Base-by-base conservation (phyloP, 495 filamentous ascomycete genomes). In the Aspergillus sparsus region DNA sequence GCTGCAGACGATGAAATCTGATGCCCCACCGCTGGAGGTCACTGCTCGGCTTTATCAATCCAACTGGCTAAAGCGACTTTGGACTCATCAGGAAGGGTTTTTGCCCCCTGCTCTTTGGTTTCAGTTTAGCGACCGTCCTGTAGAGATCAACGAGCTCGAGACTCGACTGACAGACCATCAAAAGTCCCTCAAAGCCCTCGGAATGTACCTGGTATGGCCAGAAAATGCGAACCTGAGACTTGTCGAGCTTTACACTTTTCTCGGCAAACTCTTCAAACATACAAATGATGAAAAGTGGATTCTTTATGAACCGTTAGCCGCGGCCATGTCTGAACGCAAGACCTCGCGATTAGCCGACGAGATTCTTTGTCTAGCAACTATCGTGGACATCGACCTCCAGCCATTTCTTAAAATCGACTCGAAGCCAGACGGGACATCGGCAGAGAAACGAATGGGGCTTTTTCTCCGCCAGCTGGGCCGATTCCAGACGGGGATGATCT, bases 21-120 rank as follows among this genome's bases (percentile, higher is more conserved):
- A 36, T 9, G 49, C 49, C 7, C 39, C 57, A 6, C 49, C 57
- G 32, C 49, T 60, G 16, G 57, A 60, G 27, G 18, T 60, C 31
- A 37, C 42, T 7, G 16, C 57, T 8, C 57, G 57, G 5, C 41
- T 60, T 8, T 60, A 53, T 35, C 39, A 46, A 27, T 60, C 57
- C 13, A 60, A 53, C 39, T 60, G 49, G 57, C 15, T 53, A 4
- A 53, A 60, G 39, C 37, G 57, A 2, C 57, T 60, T 6, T 60
- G 57, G 57, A 60, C 57, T 12, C 57, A 60, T 18, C 57, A 60
- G 39, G 57, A 60, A 16, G 57, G 57, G 8, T 60, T 53, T 31
- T n/a, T 60, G 27, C 49, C 57, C 1, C 41, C 37, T 8, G 49
- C 49, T 13, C 37, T 60, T 0, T 60, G 41, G 37, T 46, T 53